phyloP scores from a whole-genome alignment of 2,329 filamentous ascomycete species.

The Aspergillus eucalypticola region DNA sequence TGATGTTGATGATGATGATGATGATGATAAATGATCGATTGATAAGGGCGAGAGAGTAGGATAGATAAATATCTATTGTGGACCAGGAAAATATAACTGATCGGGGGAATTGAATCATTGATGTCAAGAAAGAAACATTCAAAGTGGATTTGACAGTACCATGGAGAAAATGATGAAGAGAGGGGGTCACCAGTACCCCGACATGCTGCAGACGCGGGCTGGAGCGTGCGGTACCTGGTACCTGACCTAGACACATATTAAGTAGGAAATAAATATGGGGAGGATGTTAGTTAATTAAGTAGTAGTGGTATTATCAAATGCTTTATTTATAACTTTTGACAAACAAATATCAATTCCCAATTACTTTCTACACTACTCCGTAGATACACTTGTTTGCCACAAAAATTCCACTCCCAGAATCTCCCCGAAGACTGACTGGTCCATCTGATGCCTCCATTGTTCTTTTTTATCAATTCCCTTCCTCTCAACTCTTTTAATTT shows the following conservation, averaged over 20 bases:
- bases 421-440: background rate
- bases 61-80: too few relatives aligned
- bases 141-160: too few relatives aligned
- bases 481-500: background rate
- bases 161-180: too few relatives aligned
- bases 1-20: background rate
- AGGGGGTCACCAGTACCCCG: background rate
- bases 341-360: too few relatives aligned
- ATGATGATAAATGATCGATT: background rate
- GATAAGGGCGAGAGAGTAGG: background rate
- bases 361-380: too few relatives aligned
- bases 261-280: background rate
- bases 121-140: too few relatives aligned
- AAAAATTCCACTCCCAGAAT: background rate
- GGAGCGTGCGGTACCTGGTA: background rate
- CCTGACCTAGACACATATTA: background rate
- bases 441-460: background rate
- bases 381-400: too few relatives aligned
- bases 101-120: too few relatives aligned
- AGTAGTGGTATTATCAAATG: background rate
- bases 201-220: background rate
- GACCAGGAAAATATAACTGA: too few relatives aligned
- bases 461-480: too few relatives aligned
- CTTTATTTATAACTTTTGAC: too few relatives aligned
- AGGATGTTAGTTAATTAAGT: background rate